These are phyloP conservation scores for Trametes hirsuta DNA, from an alignment of 1,284 basidiomycete species.

Conservation along the genomic window DNA sequence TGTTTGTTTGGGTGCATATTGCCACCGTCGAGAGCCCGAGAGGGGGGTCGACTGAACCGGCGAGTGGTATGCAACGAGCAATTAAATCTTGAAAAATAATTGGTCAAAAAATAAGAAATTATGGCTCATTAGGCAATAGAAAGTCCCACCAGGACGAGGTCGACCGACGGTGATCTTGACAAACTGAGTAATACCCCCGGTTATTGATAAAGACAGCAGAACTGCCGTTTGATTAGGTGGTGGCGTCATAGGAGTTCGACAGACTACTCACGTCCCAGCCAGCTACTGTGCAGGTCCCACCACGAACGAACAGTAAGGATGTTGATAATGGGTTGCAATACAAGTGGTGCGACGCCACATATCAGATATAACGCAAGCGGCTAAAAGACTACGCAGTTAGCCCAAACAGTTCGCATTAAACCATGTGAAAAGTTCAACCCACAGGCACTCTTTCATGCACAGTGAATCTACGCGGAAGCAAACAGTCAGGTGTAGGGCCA, in stretches of 20 bases:
- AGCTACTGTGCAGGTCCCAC: conserved; percentile 89
- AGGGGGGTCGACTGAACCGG: conserved; percentile 67
- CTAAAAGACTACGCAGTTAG: conserved; percentile 1
- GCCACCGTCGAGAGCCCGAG: conserved; percentile 76
- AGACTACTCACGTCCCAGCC: conserved; percentile 69
- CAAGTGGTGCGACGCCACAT: conserved; percentile 67
- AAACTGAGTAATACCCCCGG: conserved; percentile 84
- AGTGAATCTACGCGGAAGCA: conserved; percentile 59
- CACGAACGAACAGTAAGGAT: conserved; percentile 72
- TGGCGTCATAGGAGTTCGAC: neutral
- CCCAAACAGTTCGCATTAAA: too few species aligned
- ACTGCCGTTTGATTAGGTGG: conserved; percentile 46
- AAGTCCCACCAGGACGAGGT: conserved; percentile 72
- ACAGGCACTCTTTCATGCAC: conserved; percentile 86
- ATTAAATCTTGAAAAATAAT: conserved; percentile 61
- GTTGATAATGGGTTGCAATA: conserved; percentile 73
- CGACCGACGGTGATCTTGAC: conserved; percentile 89
- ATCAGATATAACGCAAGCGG: conserved; percentile 63
- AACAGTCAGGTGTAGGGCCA: neutral
- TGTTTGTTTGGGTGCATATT: conserved; percentile 80
- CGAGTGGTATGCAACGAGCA: conserved; percentile 78
- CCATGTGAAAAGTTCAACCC: conserved; percentile 26
- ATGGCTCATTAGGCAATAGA: neutral
- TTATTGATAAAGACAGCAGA: conserved; percentile 72
- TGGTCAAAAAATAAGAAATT: neutral